These are phyloP conservation scores for Tuber indicum DNA, from an alignment of 495 filamentous ascomycete species.

Conservation along the genomic window DNA sequence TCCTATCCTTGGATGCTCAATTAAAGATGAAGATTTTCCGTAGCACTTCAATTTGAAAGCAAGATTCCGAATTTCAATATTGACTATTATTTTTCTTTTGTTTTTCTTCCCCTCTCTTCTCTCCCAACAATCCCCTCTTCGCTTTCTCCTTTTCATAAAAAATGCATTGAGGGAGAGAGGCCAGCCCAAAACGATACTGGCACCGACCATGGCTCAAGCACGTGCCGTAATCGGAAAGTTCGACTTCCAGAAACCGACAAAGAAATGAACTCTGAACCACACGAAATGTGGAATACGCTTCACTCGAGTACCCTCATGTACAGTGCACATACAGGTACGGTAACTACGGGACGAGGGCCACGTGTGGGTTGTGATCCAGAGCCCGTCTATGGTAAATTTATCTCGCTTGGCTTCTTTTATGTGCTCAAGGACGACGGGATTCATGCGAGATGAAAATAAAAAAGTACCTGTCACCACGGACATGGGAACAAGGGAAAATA, in stretches of 20 bases:
- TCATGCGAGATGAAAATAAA: neutral
- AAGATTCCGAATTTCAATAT: neutral
- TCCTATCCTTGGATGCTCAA: neutral
- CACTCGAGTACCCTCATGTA: neutral
- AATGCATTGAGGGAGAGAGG: neutral
- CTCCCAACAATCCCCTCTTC: neutral
- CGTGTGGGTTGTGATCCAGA: neutral
- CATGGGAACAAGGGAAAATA: too few relatives aligned
- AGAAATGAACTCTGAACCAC: constrained; percentile 16
- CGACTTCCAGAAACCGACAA: constrained; percentile 28
- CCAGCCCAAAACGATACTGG: neutral
- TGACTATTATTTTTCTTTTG: neutral
- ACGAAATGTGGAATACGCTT: neutral
- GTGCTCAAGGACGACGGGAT: neutral
- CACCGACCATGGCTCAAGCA: constrained; percentile 10
- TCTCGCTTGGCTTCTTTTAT: neutral
- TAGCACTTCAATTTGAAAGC: neutral
- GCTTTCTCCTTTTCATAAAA: neutral
- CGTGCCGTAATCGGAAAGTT: constrained; percentile 22
- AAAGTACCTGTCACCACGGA: neutral
- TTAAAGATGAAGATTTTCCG: neutral
- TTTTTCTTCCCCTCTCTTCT: neutral
- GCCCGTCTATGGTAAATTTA: neutral
- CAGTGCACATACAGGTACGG: neutral
- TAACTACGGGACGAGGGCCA: constrained; percentile 2